Evolutionary conservation across 2,329 filamentous ascomycete genomes (phyloP).

Genomic region (Curvularia hawaiiensis): DNA sequence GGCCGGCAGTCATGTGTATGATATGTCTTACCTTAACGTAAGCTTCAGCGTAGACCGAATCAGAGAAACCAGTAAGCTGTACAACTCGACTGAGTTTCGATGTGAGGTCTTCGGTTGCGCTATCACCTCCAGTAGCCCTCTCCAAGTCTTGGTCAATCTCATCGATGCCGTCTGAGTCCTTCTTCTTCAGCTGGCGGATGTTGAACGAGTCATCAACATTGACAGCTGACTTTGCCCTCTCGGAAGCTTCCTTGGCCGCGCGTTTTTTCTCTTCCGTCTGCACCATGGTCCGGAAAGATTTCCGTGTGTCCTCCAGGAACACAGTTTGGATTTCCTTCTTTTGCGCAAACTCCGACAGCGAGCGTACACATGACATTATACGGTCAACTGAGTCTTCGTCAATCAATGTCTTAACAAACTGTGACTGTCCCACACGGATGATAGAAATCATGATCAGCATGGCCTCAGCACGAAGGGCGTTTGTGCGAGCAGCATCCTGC

Average conservation of each 20-base stretch:
- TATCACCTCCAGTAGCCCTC: conserved; percentile 90
- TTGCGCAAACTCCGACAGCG: conserved; percentile 85
- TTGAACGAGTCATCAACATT: conserved; percentile 95
- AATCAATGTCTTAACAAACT: conserved; percentile 96
- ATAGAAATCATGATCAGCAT: conserved; percentile 99
- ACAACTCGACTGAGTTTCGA: conserved; percentile 97
- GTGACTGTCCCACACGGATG: conserved; percentile 96
- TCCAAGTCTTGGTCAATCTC: conserved; percentile 90
- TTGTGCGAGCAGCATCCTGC: conserved; percentile 81
- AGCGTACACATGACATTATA: conserved; percentile 96
- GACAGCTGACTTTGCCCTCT: conserved; percentile 91
- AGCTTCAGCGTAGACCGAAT: conserved; percentile 97
- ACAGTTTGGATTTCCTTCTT: conserved; percentile 90
- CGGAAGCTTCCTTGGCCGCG: conserved; percentile 87
- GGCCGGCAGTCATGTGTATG: neutral
- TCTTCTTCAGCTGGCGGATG: conserved; percentile 92
- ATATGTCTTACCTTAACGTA: conserved; percentile 76
- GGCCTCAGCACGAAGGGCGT: conserved; percentile 91
- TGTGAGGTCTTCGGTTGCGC: conserved; percentile 80
- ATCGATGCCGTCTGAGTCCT: conserved; percentile 77
- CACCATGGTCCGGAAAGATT: conserved; percentile 96
- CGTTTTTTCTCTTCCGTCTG: conserved; percentile 97
- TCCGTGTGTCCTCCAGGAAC: conserved; percentile 92
- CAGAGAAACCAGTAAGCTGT: conserved; percentile 96
- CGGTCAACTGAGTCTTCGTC: conserved; percentile 98